Evolutionary conservation across 257 asterid species (phyloP).

Genomic region (Solanum rostratum): DNA sequence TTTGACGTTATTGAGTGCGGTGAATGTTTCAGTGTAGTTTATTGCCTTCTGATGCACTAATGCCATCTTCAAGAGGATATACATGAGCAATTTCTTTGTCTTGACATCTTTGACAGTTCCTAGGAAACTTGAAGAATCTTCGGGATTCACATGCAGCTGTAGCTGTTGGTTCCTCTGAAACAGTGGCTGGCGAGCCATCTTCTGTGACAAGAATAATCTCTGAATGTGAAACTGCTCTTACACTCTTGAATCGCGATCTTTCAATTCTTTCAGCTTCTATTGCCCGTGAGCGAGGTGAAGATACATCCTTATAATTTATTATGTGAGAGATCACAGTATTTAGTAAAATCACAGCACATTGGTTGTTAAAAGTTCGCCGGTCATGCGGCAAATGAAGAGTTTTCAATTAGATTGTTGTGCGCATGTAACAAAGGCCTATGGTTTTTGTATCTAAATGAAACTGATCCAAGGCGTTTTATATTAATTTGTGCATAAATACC

Average conservation of each 20-base stretch:
- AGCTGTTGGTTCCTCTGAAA: slow-evolving; percentile 68
- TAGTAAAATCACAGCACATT: neutral
- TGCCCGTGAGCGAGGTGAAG: slow-evolving; percentile 73
- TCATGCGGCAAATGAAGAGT: neutral
- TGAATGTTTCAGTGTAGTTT: neutral
- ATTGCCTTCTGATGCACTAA: neutral
- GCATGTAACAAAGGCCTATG: neutral
- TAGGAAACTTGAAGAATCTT: slow-evolving; percentile 91
- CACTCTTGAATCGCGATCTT: slow-evolving; percentile 79
- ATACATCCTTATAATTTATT: slow-evolving; percentile 19
- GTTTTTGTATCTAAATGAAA: neutral
- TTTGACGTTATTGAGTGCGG: neutral
- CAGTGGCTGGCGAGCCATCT: slow-evolving; percentile 84
- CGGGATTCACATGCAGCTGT: slow-evolving; percentile 92
- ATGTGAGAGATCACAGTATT: neutral
- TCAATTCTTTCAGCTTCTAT: slow-evolving; percentile 90
- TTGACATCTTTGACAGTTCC: slow-evolving; percentile 34
- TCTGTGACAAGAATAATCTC: slow-evolving; percentile 84
- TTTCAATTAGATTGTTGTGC: neutral
- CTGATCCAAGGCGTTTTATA: neutral
- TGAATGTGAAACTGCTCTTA: slow-evolving; percentile 78
- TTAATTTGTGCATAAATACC: neutral
- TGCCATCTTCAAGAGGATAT: neutral
- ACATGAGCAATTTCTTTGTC: neutral
- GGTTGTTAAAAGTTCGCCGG: neutral